phyloP scores from a whole-genome alignment of 2,329 filamentous ascomycete genomes.

The Claviceps lovelessii region DNA sequence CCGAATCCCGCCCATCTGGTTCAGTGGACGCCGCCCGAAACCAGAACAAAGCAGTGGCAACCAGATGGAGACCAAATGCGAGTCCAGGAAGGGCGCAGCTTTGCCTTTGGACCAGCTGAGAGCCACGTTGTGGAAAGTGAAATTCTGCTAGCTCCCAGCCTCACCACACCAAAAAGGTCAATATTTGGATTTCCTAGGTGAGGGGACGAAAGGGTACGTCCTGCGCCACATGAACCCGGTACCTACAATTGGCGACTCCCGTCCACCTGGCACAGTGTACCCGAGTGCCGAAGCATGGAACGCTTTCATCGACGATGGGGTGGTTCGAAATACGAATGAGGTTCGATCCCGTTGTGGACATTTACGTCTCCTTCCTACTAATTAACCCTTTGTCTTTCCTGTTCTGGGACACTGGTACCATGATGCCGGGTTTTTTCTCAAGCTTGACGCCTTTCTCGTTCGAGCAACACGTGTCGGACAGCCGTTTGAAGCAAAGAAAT shows the following conservation, averaged over 20 bases:
- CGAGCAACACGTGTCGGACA: background rate
- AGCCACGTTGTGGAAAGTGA: background rate
- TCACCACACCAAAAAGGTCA: background rate
- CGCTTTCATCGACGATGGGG: background rate
- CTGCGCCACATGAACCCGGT: background rate
- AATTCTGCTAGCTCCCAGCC: background rate
- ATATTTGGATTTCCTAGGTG: background rate
- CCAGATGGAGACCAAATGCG: background rate
- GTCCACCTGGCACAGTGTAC: background rate
- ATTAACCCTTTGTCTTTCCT: background rate
- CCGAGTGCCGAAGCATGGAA: background rate
- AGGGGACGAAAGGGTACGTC: background rate
- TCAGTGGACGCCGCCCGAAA: background rate
- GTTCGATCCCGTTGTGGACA: background rate
- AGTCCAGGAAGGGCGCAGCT: background rate
- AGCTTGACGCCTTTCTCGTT: background rate
- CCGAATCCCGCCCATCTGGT: background rate
- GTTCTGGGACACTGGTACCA: background rate
- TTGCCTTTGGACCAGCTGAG: background rate
- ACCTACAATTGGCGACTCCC: background rate
- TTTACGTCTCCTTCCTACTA: background rate
- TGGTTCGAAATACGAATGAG: background rate
- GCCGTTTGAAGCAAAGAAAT: background rate
- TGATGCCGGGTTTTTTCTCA: background rate
- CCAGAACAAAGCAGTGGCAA: background rate